Percentiles rank a stretch among this genome's conserved stretches.
phyloP scores from a whole-genome alignment of 2,329 filamentous ascomycete species.

The Beauveria asiatica region DNA sequence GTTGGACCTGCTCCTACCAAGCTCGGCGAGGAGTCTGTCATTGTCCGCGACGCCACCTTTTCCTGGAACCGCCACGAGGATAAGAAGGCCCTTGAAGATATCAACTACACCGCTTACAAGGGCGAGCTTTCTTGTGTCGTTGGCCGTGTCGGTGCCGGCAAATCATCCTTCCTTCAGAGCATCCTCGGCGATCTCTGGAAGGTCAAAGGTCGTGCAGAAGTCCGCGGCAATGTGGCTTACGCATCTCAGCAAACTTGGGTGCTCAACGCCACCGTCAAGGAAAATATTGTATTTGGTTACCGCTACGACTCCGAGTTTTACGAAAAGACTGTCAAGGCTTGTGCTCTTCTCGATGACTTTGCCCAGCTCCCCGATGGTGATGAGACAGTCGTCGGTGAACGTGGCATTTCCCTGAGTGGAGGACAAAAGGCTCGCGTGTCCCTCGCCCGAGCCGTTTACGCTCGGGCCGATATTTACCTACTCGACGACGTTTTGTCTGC shows the following conservation, averaged over 20 bases:
- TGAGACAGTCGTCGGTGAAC: constrained; percentile 91
- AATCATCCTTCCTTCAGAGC: constrained; percentile 84
- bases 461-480: constrained; percentile 90
- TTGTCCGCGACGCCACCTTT: constrained; percentile 77
- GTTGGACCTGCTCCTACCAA: constrained; percentile 62
- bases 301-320: constrained; percentile 91
- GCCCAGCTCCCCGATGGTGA: constrained; percentile 88
- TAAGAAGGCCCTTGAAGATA: constrained; percentile 65
- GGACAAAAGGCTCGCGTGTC: constrained; percentile 93
- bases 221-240: constrained; percentile 80
- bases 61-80: constrained; percentile 85
- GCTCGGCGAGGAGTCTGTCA: constrained; percentile 75
- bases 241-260: constrained; percentile 93
- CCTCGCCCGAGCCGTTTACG: constrained; percentile 88
- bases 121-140: constrained; percentile 90
- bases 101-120: constrained; percentile 83
- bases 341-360: constrained; percentile 86
- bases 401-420: constrained; percentile 90
- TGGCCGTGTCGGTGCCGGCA: constrained; percentile 87
- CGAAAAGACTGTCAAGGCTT: constrained; percentile 83
- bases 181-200: constrained; percentile 92
- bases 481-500: constrained; percentile 92
- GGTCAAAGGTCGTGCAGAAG: constrained; percentile 68
- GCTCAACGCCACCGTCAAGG: constrained; percentile 93
- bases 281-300: constrained; percentile 96